These are phyloP conservation scores for Dovyalis caffra DNA, from an alignment of 345 rosid species.

Conservation along the genomic window DNA sequence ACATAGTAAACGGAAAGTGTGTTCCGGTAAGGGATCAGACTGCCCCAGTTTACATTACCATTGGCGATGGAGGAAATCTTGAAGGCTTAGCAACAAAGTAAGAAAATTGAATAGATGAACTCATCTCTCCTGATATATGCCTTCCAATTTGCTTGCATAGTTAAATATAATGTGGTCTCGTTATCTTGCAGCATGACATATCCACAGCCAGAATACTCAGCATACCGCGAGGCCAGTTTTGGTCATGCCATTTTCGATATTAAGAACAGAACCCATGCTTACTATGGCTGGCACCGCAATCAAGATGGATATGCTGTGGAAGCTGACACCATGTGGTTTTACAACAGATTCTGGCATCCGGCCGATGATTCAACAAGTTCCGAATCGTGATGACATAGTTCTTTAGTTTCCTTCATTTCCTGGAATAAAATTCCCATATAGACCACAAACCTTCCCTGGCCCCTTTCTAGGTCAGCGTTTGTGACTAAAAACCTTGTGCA, in stretches of 20 bases:
- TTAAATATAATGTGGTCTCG: constrained; percentile 1
- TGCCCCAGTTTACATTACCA: constrained; percentile 78
- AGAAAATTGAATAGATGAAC: constrained; percentile 11
- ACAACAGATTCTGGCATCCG: constrained; percentile 66
- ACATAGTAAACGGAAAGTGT: constrained; percentile 56
- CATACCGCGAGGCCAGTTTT: constrained; percentile 86
- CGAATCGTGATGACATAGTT: background rate
- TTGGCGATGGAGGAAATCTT: constrained; percentile 86
- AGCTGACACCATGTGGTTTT: constrained; percentile 84
- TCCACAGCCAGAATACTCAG: constrained; percentile 91
- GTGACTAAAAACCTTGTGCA: background rate
- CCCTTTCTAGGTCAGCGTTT: background rate
- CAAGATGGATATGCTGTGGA: constrained; percentile 78
- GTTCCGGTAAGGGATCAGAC: constrained; percentile 55
- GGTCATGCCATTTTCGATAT: constrained; percentile 82
- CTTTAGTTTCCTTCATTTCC: background rate
- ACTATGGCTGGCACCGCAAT: constrained; percentile 80
- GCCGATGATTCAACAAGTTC: constrained; percentile 49
- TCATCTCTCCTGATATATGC: background rate
- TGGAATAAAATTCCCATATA: background rate
- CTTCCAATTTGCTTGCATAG: background rate
- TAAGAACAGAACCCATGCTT: constrained; percentile 82
- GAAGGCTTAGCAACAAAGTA: constrained; percentile 85
- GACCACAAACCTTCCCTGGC: background rate
- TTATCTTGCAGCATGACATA: constrained; percentile 62